Evolutionary conservation across 2,329 filamentous ascomycete genomes (phyloP).

Genomic region (Neurospora sp.): DNA sequence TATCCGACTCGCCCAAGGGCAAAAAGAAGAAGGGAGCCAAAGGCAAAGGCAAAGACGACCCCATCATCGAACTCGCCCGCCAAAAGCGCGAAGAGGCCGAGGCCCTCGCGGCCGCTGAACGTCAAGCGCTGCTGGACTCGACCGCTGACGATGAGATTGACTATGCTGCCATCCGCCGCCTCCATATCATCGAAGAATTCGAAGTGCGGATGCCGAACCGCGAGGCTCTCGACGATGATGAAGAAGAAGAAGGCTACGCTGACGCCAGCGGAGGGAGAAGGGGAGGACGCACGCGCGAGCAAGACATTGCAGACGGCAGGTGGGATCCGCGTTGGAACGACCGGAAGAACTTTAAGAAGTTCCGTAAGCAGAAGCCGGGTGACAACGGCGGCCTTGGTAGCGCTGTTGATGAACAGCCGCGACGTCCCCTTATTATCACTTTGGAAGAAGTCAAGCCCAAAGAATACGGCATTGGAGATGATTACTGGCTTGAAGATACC

Average conservation of each 20-base stretch:
- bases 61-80: constrained; percentile 54
- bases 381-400: not conserved
- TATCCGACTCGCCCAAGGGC: constrained; percentile 10
- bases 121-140: constrained; percentile 29
- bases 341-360: constrained; percentile 91
- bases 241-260: not conserved
- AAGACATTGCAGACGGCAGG: constrained; percentile 42
- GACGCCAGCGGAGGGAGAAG: not conserved
- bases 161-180: constrained; percentile 59
- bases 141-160: constrained; percentile 53
- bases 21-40: constrained; percentile 16
- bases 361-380: constrained; percentile 51
- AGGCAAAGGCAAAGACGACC: constrained; percentile 41
- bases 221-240: not conserved
- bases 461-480: constrained; percentile 63
- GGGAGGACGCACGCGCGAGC: constrained; percentile 30
- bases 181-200: constrained; percentile 71
- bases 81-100: constrained; percentile 56
- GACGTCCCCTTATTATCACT: constrained; percentile 53
- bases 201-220: constrained; percentile 37
- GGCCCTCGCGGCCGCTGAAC: constrained; percentile 45
- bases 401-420: not conserved
- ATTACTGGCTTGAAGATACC: constrained; percentile 61
- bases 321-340: constrained; percentile 93
- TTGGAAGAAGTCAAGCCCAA: constrained; percentile 63